Percentiles rank a stretch among this genome's conserved stretches.
These are phyloP conservation scores for Oryza australiensis DNA, from an alignment of 176 grass and related monocot species.

Conservation along the genomic window DNA sequence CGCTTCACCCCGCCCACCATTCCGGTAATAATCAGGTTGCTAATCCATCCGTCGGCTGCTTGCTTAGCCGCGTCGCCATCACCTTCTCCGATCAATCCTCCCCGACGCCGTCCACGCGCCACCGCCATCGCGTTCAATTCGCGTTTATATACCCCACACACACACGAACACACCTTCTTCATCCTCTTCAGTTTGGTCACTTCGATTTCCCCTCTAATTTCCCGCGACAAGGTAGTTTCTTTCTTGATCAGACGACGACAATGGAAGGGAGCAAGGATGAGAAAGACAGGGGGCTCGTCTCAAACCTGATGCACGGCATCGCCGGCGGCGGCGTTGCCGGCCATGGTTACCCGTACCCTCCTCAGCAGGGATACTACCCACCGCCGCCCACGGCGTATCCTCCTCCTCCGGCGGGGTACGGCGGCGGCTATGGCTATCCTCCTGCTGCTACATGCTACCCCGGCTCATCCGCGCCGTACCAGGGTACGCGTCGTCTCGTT, in stretches of 20 bases:
- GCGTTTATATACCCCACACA: no score
- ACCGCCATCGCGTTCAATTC: no score
- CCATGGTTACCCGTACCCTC: conserved; percentile 28
- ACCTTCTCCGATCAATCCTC: no score
- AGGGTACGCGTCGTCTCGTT: not conserved
- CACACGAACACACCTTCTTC: no score
- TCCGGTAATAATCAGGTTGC: no score
- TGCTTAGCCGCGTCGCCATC: no score
- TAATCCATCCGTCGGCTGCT: no score
- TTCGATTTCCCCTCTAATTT: no score
- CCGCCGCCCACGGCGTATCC: conserved; percentile 31
- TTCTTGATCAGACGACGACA: not conserved
- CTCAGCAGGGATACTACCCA: conserved; percentile 26
- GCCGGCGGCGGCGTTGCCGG: not conserved
- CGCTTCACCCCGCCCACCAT: no score
- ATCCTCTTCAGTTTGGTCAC: no score
- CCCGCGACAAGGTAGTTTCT: no score
- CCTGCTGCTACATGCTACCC: conserved; percentile 15
- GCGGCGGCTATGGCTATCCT: not conserved
- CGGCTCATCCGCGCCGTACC: not conserved
- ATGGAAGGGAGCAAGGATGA: conserved; percentile 20
- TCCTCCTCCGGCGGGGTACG: conserved; percentile 6
- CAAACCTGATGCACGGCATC: conserved; percentile 26
- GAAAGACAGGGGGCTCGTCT: conserved; percentile 46
- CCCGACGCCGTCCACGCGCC: no score